These are phyloP conservation scores for Lactarius hengduanensis DNA, from an alignment of 768 basidiomycete genomes.

Conservation along the genomic window DNA sequence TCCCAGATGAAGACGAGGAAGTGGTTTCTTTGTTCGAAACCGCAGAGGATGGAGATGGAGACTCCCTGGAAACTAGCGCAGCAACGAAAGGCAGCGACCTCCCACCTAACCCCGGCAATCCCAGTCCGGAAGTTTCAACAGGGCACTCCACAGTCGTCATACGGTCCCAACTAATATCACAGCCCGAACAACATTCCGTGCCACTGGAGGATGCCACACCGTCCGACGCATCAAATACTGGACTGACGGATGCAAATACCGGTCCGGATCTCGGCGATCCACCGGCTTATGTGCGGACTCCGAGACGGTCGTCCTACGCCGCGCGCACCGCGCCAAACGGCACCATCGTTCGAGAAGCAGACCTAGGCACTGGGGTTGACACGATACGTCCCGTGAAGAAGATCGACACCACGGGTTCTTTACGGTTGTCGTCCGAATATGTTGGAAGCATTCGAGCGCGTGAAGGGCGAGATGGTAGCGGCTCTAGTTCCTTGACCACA, in stretches of 20 bases:
- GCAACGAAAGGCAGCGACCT: conserved; percentile 60
- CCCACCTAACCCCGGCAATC: conserved; percentile 34
- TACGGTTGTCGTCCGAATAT: conserved; percentile 75
- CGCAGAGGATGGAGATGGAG: conserved; percentile 45
- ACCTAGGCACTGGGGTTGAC: conserved; percentile 83
- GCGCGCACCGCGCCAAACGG: conserved; percentile 69
- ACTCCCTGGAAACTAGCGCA: conserved; percentile 58
- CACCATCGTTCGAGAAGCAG: conserved; percentile 74
- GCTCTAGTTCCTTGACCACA: conserved; percentile 34
- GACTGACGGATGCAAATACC: conserved; percentile 30
- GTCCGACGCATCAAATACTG: conserved; percentile 40
- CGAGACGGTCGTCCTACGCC: conserved; percentile 75
- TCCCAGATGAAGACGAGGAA: conserved; percentile 54
- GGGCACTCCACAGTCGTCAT: conserved; percentile 75
- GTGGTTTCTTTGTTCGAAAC: conserved; percentile 41
- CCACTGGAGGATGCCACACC: conserved; percentile 47
- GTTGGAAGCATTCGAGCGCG: conserved; percentile 65
- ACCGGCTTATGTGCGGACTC: conserved; percentile 67
- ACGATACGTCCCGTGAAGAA: conserved; percentile 95
- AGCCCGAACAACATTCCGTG: conserved; percentile 32
- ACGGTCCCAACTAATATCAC: conserved; percentile 40
- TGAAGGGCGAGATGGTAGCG: conserved; percentile 48
- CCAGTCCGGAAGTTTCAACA: conserved; percentile 54
- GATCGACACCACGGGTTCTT: conserved; percentile 75
- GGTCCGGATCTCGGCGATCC: conserved; percentile 54